Percentiles rank a stretch among this genome's conserved stretches.
phyloP scores from a whole-genome alignment of 2,329 filamentous ascomycete species.

The Didymella sp. region DNA sequence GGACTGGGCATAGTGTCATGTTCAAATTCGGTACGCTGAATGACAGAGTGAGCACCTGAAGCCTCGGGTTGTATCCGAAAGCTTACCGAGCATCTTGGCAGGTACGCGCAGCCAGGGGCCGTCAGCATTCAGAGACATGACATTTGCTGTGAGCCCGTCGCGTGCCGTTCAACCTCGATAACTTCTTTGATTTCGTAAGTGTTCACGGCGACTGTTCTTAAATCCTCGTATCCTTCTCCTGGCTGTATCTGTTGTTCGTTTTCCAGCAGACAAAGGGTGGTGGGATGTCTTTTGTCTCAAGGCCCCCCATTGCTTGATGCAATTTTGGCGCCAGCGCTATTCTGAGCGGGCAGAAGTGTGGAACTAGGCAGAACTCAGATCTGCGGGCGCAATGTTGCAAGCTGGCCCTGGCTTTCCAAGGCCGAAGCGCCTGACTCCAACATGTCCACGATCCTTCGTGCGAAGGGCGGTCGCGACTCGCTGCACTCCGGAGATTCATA shows the following conservation, averaged over 20 bases:
- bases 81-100: conserved; percentile 19
- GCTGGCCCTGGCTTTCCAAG: conserved; percentile 2
- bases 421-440: conserved; percentile 2
- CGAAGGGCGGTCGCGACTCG: conserved; percentile 2
- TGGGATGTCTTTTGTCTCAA: conserved; percentile 12
- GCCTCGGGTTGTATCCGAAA: conserved; percentile 12
- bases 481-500: conserved; percentile 4
- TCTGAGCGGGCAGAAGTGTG: conserved; percentile 12
- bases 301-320: conserved; percentile 15
- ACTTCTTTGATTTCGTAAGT: neutral
- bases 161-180: neutral
- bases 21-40: conserved; percentile 11
- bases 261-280: neutral
- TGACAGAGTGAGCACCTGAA: conserved; percentile 11
- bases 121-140: neutral
- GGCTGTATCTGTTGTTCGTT: neutral
- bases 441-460: conserved; percentile 9
- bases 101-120: conserved; percentile 16
- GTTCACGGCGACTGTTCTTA: neutral
- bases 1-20: conserved; percentile 8
- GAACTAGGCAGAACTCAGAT: conserved; percentile 21
- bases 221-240: neutral
- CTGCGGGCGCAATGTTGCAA: conserved; percentile 5
- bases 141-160: neutral
- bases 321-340: conserved; percentile 19